A percentile compares a stretch with the other conserved stretches of the same genome.
phyloP scores from a whole-genome alignment of 805 yeast genomes.

The Saccharomycopsis fermentans region DNA sequence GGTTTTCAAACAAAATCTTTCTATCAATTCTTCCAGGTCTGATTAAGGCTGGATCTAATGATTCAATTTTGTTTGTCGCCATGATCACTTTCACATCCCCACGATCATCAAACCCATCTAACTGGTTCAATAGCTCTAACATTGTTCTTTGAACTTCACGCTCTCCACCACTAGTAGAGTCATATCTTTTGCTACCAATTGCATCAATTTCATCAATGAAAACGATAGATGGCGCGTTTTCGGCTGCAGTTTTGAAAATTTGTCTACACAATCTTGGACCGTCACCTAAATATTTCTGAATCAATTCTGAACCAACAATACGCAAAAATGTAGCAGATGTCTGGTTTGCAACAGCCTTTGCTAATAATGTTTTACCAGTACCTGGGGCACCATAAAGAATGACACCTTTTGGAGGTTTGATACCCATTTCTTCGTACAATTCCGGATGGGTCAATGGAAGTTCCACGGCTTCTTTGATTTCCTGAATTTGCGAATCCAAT shows the following conservation, averaged over 20 bases:
- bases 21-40: conserved; percentile 97
- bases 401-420: conserved; percentile 97
- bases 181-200: conserved; percentile 95
- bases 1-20: conserved; percentile 94
- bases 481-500: conserved; percentile 89
- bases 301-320: conserved; percentile 93
- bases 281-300: conserved; percentile 95
- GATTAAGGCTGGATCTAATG: conserved; percentile 86
- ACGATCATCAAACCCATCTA: conserved; percentile 91
- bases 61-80: conserved; percentile 95
- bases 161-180: conserved; percentile 77
- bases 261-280: conserved; percentile 94
- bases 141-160: conserved; percentile 97
- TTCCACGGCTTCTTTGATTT: conserved; percentile 94
- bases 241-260: conserved; percentile 92
- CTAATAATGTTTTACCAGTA: conserved; percentile 90
- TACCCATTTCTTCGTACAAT: conserved; percentile 96
- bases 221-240: conserved; percentile 96
- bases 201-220: conserved; percentile 99
- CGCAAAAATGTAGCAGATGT: conserved; percentile 93
- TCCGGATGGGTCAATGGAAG: conserved; percentile 95
- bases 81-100: conserved; percentile 92
- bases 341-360: conserved; percentile 97
- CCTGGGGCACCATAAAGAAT: conserved; percentile 97
- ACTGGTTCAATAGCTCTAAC: conserved; percentile 90